Evolutionary conservation across 78 protist genomes (phyloP).

Genomic region (Speleostelium caveatum): DNA sequence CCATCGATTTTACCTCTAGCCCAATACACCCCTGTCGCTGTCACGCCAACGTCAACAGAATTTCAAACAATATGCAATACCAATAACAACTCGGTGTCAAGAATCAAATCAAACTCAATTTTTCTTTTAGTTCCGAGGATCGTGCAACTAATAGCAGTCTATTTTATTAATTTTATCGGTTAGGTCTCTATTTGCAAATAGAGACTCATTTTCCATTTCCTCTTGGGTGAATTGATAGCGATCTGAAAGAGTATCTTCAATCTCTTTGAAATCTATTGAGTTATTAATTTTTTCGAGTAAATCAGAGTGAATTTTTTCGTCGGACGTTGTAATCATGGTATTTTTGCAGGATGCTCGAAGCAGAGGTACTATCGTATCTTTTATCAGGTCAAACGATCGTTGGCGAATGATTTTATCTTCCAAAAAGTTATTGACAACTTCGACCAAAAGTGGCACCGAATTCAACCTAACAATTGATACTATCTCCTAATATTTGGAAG

Average conservation of each 20-base stretch:
- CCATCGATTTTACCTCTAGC: too few species aligned
- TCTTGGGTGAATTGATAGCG: not conserved
- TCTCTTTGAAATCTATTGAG: not conserved
- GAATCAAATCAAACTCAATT: too few species aligned
- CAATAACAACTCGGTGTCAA: too few species aligned
- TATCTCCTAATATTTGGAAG: not conserved
- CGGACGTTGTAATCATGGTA: not conserved
- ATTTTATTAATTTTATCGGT: conserved; percentile 4
- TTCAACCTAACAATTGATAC: not conserved
- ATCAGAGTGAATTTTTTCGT: too few species aligned
- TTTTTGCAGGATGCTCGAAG: too few species aligned
- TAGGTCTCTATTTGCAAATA: not conserved
- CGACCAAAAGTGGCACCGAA: not conserved
- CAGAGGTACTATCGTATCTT: too few species aligned
- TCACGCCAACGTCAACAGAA: too few species aligned
- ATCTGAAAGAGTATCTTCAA: not conserved
- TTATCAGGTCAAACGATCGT: not conserved
- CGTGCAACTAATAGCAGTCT: conserved; percentile 19
- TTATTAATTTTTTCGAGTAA: too few species aligned
- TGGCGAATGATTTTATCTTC: conserved; percentile 39
- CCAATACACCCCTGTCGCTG: too few species aligned
- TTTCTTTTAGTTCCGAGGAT: too few species aligned
- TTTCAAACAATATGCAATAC: too few species aligned
- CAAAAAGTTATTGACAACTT: conserved; percentile 5
- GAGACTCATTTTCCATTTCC: not conserved